Percentiles rank a stretch among this genome's conserved stretches.
Evolutionary conservation across 2,329 filamentous ascomycete species (phyloP).

Genomic region (Ambrosiella beaveri): DNA sequence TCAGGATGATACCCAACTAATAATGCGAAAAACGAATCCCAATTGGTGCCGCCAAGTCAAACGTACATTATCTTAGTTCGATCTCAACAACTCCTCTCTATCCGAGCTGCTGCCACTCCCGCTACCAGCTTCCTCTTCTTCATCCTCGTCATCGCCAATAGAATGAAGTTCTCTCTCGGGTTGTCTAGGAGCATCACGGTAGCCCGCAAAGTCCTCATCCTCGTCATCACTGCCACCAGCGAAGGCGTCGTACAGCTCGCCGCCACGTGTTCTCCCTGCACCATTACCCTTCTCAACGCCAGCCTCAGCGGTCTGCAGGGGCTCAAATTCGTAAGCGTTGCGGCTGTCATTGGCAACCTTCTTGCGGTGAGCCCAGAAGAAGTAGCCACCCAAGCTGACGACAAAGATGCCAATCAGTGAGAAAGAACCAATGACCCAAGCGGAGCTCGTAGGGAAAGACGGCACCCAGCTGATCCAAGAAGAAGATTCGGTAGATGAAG

Average conservation of each 20-base stretch:
- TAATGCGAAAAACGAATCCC: not conserved
- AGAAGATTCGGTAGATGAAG: conserved; percentile 23
- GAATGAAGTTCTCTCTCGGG: conserved; percentile 8
- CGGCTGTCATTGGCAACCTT: conserved; percentile 56
- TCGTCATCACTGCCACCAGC: conserved; percentile 66
- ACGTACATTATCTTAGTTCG: not conserved
- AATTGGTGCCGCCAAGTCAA: not conserved
- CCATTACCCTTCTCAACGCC: conserved; percentile 23
- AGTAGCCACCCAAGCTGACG: conserved; percentile 59
- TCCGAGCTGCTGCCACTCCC: conserved; percentile 24
- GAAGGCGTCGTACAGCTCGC: conserved; percentile 94
- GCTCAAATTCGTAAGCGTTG: conserved; percentile 86
- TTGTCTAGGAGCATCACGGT: conserved; percentile 21
- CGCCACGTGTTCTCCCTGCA: conserved; percentile 43
- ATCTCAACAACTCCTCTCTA: conserved; percentile 16
- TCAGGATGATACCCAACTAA: not conserved
- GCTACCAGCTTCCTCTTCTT: conserved; percentile 28
- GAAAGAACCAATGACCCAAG: conserved; percentile 83
- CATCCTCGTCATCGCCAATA: conserved; percentile 15
- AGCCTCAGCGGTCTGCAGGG: conserved; percentile 67
- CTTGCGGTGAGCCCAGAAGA: conserved; percentile 62
- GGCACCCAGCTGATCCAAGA: conserved; percentile 78
- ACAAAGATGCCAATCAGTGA: conserved; percentile 79
- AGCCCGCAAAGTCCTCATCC: conserved; percentile 23
- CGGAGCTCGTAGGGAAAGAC: conserved; percentile 72